Evolutionary conservation across 805 yeast genomes (phyloP).

Genomic region (Wickerhamomyces hampshirensis): DNA sequence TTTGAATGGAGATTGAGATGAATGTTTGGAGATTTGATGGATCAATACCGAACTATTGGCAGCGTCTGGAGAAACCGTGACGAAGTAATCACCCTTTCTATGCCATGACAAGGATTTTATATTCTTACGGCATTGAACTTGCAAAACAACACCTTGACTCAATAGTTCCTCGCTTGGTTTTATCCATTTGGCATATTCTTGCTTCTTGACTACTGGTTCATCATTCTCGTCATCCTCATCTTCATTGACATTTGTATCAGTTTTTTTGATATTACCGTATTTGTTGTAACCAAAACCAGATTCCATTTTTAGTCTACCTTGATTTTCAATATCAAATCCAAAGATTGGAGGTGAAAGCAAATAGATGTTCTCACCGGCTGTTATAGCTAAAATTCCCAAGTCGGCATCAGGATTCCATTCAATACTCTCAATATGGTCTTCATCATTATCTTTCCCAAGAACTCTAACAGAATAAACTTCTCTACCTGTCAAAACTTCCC

Average conservation of each 20-base stretch:
- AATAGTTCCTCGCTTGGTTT: conserved; percentile 65
- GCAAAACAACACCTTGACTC: conserved; percentile 65
- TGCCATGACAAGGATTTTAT: conserved; percentile 92
- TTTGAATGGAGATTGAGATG: conserved; percentile 92
- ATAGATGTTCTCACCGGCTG: conserved; percentile 76
- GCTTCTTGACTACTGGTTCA: conserved; percentile 33
- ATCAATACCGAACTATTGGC: conserved; percentile 85
- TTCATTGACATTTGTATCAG: conserved; percentile 33
- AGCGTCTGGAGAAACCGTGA: conserved; percentile 92
- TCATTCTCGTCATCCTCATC: conserved; percentile 38
- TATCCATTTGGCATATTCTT: conserved; percentile 73
- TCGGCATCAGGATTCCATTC: conserved; percentile 85
- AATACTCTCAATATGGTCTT: conserved; percentile 74
- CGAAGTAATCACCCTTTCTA: conserved; percentile 94
- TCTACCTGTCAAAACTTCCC: conserved; percentile 96
- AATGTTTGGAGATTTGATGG: conserved; percentile 91
- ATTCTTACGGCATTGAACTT: conserved; percentile 61
- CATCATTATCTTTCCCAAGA: conserved; percentile 42
- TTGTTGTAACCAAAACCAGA: conserved; percentile 87
- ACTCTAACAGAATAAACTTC: conserved; percentile 69
- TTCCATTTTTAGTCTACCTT: conserved; percentile 73
- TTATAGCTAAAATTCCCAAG: conserved; percentile 76
- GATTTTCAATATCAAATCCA: conserved; percentile 82
- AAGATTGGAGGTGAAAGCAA: conserved; percentile 87
- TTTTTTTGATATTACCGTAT: conserved; percentile 48